Evolutionary conservation across 768 basidiomycete species (phyloP).

Genomic region (Nidularia sp.): DNA sequence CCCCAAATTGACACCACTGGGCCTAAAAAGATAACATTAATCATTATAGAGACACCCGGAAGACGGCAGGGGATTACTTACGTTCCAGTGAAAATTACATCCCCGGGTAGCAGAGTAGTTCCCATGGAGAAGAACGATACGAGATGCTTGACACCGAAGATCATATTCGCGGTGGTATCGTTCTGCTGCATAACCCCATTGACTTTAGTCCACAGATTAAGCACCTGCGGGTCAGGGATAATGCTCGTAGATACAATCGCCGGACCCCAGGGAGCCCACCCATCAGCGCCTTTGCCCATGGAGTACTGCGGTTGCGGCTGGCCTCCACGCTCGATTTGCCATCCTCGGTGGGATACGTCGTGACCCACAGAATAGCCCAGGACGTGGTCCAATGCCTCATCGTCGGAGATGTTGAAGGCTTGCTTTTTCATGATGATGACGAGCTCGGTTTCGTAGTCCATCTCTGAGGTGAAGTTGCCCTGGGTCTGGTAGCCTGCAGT

Average conservation of each 20-base stretch:
- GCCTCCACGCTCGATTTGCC: slow-evolving; percentile 40
- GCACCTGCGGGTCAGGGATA: slow-evolving; percentile 31
- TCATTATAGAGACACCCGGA: neutral
- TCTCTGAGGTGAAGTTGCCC: slow-evolving; percentile 32
- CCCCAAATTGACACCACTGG: slow-evolving; percentile 28
- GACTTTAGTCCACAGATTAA: slow-evolving; percentile 38
- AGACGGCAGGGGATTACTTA: slow-evolving; percentile 11
- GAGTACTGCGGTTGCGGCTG: slow-evolving; percentile 35
- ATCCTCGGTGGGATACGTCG: slow-evolving; percentile 39
- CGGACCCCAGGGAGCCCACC: slow-evolving; percentile 38
- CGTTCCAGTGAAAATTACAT: slow-evolving; percentile 41
- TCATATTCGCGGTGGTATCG: slow-evolving; percentile 36
- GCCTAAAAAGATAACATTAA: slow-evolving; percentile 12
- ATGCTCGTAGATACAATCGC: slow-evolving; percentile 31
- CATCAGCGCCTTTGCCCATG: slow-evolving; percentile 39
- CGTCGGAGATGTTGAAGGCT: slow-evolving; percentile 38
- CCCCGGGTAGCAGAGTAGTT: slow-evolving; percentile 34
- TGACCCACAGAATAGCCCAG: slow-evolving; percentile 35
- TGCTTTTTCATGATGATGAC: slow-evolving; percentile 37
- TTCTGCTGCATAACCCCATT: slow-evolving; percentile 34
- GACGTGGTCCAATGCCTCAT: slow-evolving; percentile 35
- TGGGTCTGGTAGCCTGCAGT: slow-evolving; percentile 33
- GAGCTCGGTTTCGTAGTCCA: slow-evolving; percentile 39
- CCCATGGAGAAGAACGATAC: slow-evolving; percentile 43
- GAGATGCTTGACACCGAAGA: slow-evolving; percentile 33